phyloP scores from a whole-genome alignment of 2,329 filamentous ascomycete species.

The Hypoxylon sp. region DNA sequence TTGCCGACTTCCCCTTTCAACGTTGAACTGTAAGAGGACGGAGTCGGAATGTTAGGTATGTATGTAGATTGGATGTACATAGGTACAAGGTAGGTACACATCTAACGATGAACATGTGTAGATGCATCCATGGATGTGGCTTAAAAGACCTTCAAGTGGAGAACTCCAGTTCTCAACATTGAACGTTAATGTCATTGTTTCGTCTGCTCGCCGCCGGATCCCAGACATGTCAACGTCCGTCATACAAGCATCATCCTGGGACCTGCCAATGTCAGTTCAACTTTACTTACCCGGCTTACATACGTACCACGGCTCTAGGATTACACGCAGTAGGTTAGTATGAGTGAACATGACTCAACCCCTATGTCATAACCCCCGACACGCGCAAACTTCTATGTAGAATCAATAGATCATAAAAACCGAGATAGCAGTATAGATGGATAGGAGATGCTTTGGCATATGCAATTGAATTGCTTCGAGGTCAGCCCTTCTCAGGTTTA shows the following conservation, averaged over 20 bases:
- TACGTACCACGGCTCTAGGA: neutral
- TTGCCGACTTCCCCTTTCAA: neutral
- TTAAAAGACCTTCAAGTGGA: slow-evolving; percentile 33
- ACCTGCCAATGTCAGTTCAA: neutral
- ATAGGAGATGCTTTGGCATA: slow-evolving; percentile 22
- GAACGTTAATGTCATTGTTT: slow-evolving; percentile 15
- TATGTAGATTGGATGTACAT: neutral
- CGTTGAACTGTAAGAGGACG: neutral
- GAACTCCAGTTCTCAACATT: slow-evolving; percentile 10
- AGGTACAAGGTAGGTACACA: neutral
- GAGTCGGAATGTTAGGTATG: neutral
- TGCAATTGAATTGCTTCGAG: slow-evolving; percentile 27
- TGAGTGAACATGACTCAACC: slow-evolving; percentile 16
- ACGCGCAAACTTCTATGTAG: slow-evolving; percentile 4
- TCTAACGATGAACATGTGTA: too few species aligned
- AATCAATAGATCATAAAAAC: neutral
- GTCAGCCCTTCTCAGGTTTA: slow-evolving; percentile 12
- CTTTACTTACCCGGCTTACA: neutral
- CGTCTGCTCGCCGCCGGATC: slow-evolving; percentile 5
- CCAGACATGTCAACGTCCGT: slow-evolving; percentile 12
- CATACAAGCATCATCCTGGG: slow-evolving; percentile 34
- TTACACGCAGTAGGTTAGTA: neutral
- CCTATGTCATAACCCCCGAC: slow-evolving; percentile 15
- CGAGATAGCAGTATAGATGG: neutral
- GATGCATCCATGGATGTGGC: slow-evolving; percentile 13